Evolutionary conservation across 2,329 filamentous ascomycete genomes (phyloP), one percentile per base, ranked within the genome.

Genomic region (Cladosporium cucumerinum): DNA sequence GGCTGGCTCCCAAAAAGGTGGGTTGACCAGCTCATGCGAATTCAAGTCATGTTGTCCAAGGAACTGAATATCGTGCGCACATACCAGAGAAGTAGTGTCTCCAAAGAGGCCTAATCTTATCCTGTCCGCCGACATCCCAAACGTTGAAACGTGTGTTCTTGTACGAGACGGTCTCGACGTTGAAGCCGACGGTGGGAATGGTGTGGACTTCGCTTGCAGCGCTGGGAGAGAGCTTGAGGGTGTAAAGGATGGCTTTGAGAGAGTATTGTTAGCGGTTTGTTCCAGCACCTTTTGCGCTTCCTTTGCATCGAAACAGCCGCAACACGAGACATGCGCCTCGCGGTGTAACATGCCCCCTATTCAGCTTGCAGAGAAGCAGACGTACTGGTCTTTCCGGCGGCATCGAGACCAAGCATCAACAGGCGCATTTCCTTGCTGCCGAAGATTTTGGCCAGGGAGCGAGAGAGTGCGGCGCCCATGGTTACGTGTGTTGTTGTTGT

Each of bases 131-230:
- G 78, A 99, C 95, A 85, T 98, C 95, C 95, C 95, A 99, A 80
- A 99, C 95, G 81, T 94, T 98, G 87, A 99, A 99, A 81, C 97
- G 93, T 77, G 97, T 97, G 88, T 99, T 99, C 88, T 97, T 97
- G 87, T 98, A 98, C 81, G 96, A 93, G 81, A 99, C 95, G 64
- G 95, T 98, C 87, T 99, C 95, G 81, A 99, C 95, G 85, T 99
- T 99, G 89, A 99, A 99, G 77, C 95, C 95, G 78, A 98, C 97
- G 78, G 95, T 99, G 73, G 95, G 95, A 78, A 99, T 99, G 73
- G 95, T 99, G 78, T 95, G 98, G 80, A 98, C 95, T 79, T 96
- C 95, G 86, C 97, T 91, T 84, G 95, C 94, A 32, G 63, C 63
- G 63, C 63, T 65, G 4, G 63, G 63, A 12, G 63, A 65, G 78